Base-by-base conservation (phyloP, 1,284 basidiomycete genomes). In the Clitocybe nebularis region DNA sequence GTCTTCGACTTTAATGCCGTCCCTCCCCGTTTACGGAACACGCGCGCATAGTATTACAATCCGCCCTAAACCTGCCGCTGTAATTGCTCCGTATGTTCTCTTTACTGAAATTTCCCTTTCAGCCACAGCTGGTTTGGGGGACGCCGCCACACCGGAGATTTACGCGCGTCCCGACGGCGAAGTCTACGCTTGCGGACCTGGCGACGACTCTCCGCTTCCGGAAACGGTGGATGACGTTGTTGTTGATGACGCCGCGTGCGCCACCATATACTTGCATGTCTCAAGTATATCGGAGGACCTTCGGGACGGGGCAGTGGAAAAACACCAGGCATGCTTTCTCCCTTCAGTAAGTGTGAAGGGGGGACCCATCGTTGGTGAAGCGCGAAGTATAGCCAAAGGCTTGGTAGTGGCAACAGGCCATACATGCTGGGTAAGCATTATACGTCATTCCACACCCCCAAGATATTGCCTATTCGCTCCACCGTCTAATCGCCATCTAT, bases 41-140 rank as follows among this genome's bases (percentile, higher is more conserved):
- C 79, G 84, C 39, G 83, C 81, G 0, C 84, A 87, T 59, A 84
- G 81, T 53, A 72, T 87, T 54, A 77, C 75, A 3, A 75, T 86
- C 48, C 78, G 55, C 22, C 69, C 72, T 3, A 56, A 55, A 24
- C 58, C 67, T n/a, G 59, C 53, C n/a, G 58, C 63, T 16, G 56
- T 58, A 11, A 71, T 82, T 56, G 62, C 77, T 5, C 79, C 81
- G 9, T 83, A 84, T 54, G 78, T 80, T 34, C 67, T 85, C 41
- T 84, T 84, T 62, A 80, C 81, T 20, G 77, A 80, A 52, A 81
- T 84, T 42, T 40, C 56, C 13, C 53, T 73, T 8, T 63, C 66
- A 11, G 50, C 49, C 10, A 34, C 9, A 13, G 33, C 26, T 32
- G 43, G 23, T 14, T 44, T 22, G 7, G 41, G 44, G 17, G 44